Evolutionary conservation across 768 basidiomycete genomes (phyloP).

Genomic region (Pleurotus sapidus): DNA sequence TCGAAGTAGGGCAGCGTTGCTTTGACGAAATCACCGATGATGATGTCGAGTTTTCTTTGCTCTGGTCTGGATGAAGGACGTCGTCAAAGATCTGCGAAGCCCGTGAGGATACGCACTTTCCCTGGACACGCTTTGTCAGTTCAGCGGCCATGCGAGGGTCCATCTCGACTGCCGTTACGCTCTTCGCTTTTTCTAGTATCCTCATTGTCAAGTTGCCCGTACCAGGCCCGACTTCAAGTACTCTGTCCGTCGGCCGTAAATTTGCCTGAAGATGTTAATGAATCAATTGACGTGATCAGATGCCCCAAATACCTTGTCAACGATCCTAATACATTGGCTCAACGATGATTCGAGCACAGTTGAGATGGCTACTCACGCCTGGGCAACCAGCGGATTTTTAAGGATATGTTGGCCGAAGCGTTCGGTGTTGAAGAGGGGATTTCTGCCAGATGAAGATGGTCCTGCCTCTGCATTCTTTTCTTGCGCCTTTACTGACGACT

Average conservation of each 20-base stretch:
- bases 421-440: slow-evolving; percentile 92
- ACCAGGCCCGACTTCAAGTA: slow-evolving; percentile 96
- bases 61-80: slow-evolving; percentile 62
- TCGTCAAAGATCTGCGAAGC: no score
- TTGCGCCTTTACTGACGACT: slow-evolving; percentile 55
- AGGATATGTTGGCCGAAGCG: slow-evolving; percentile 83
- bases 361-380: slow-evolving; percentile 8
- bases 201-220: slow-evolving; percentile 95
- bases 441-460: slow-evolving; percentile 53
- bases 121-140: slow-evolving; percentile 94
- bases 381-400: background rate
- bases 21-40: slow-evolving; percentile 98
- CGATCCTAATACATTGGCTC: slow-evolving; percentile 38
- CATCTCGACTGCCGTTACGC: slow-evolving; percentile 94
- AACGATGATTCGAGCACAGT: slow-evolving; percentile 11
- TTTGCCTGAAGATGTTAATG: slow-evolving; percentile 58
- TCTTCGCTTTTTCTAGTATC: slow-evolving; percentile 91
- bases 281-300: background rate
- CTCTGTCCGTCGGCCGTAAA: slow-evolving; percentile 90
- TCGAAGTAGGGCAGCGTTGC: slow-evolving; percentile 98
- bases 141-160: slow-evolving; percentile 99
- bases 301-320: slow-evolving; percentile 46
- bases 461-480: slow-evolving; percentile 36
- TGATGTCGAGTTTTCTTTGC: slow-evolving; percentile 90
- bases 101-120: slow-evolving; percentile 68